Percentiles rank a stretch among this genome's conserved stretches.
These are phyloP conservation scores for Linaria vulgaris DNA, from an alignment of 257 asterid species.

Conservation along the genomic window DNA sequence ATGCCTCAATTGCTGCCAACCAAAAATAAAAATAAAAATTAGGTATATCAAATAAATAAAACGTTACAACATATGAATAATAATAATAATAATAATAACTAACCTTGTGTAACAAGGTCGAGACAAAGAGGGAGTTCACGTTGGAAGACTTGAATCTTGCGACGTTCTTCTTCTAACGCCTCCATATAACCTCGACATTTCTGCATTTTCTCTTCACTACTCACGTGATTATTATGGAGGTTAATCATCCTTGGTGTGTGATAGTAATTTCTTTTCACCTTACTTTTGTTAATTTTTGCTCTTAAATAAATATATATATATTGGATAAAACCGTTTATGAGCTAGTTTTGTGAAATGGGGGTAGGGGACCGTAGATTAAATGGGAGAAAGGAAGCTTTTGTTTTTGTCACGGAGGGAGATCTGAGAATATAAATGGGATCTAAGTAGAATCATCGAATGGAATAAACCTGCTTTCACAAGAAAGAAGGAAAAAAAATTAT, in stretches of 20 bases:
- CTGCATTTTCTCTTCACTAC: slow-evolving; percentile 51
- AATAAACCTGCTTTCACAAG: slow-evolving; percentile 37
- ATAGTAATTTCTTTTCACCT: background rate
- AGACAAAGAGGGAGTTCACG: slow-evolving; percentile 96
- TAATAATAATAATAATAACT: background rate
- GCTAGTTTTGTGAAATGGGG: slow-evolving; percentile 17
- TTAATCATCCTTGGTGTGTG: slow-evolving; percentile 34
- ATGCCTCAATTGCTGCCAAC: slow-evolving; percentile 74
- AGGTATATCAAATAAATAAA: too few relatives aligned
- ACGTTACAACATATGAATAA: too few relatives aligned
- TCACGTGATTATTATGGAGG: slow-evolving; percentile 35
- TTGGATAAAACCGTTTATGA: too few relatives aligned
- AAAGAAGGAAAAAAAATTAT: slow-evolving; percentile 12
- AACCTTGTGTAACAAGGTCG: slow-evolving; percentile 89
- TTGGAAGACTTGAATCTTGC: slow-evolving; percentile 84
- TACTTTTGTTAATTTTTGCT: too few relatives aligned
- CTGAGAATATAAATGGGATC: slow-evolving; percentile 50
- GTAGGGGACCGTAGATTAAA: slow-evolving; percentile 23
- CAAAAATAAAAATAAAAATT: too few relatives aligned
- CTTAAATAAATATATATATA: too few relatives aligned
- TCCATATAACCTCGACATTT: slow-evolving; percentile 57
- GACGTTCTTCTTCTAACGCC: slow-evolving; percentile 69
- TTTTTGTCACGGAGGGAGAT: slow-evolving; percentile 43
- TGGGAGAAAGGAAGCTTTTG: slow-evolving; percentile 6
- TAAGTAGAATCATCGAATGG: slow-evolving; percentile 52